Evolutionary conservation across 495 filamentous ascomycete genomes (phyloP).

Genomic region (Neurospora sp.): DNA sequence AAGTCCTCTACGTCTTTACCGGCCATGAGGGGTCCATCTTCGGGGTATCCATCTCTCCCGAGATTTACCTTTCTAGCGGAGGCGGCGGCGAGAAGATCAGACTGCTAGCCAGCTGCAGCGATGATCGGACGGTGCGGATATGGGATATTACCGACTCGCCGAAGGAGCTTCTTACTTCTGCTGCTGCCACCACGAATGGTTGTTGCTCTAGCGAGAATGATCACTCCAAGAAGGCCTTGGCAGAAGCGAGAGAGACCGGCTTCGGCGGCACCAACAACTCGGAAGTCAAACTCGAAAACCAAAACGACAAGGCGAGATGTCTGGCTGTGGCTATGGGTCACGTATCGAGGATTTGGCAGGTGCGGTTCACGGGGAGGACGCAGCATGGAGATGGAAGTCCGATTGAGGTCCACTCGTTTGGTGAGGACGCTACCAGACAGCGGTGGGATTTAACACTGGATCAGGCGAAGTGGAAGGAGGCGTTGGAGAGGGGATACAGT

Average conservation of each 20-base stretch:
- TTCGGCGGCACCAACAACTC: slow-evolving; percentile 26
- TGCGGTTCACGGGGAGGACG: slow-evolving; percentile 44
- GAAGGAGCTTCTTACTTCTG: background rate
- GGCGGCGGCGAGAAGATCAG: slow-evolving; percentile 30
- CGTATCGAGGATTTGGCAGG: slow-evolving; percentile 78
- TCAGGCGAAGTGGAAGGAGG: slow-evolving; percentile 1
- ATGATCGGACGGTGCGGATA: slow-evolving; percentile 81
- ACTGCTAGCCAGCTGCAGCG: slow-evolving; percentile 82
- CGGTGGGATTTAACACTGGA: slow-evolving; percentile 51
- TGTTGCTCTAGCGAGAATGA: background rate
- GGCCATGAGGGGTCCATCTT: slow-evolving; percentile 95
- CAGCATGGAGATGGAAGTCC: background rate
- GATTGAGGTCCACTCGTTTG: slow-evolving; percentile 55
- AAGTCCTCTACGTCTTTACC: slow-evolving; percentile 61
- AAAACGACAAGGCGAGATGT: slow-evolving; percentile 17
- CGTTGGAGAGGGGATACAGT: background rate
- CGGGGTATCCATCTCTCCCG: slow-evolving; percentile 65
- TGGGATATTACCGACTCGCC: slow-evolving; percentile 61
- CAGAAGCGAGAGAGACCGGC: slow-evolving; percentile 38
- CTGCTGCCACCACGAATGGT: background rate
- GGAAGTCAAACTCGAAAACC: slow-evolving; percentile 13
- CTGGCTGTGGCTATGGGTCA: slow-evolving; percentile 74
- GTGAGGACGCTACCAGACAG: slow-evolving; percentile 67
- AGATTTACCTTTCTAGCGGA: slow-evolving; percentile 27
- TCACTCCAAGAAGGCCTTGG: slow-evolving; percentile 3